Base-by-base conservation (phyloP, 306 rosid species). In the Sesbania bispinosa region DNA sequence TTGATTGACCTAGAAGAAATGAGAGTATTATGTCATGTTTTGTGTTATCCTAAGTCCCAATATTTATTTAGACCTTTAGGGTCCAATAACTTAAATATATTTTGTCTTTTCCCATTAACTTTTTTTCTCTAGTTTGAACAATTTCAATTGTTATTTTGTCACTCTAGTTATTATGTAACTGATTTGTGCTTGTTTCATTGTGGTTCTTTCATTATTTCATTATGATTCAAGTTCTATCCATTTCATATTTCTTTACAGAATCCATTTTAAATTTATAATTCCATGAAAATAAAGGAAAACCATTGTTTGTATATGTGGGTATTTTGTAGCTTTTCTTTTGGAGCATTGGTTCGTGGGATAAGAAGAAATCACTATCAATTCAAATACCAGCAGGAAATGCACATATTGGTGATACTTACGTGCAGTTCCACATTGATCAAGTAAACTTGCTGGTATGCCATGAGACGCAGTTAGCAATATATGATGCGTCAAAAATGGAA, bases 311-410 rank as follows among this genome's bases (percentile, higher is more conserved):
- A 14, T 20, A 48, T 19, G 36, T 73, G 53, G 18, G 1, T 19
- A 21, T n/a, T 62, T 45, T 52, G 62, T 36, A 77, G 76, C 46
- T 77, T 35, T 47, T 8, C 36, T 67, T 67, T 61, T 80, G 90
- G 90, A 80, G 74, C 77, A 59, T 65, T 16, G 87, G 80, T 13
- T 32, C 82, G 11, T 85, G 89, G 89, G 85, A 82, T 14, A 74
- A 61, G 78, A 80, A 66, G 73, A 82, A 85, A 62, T 80, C 82
- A 1, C 6, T 82, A 32, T 23, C 81, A 42, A 75, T 85, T 39
- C 75, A 76, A 55, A 26, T 75, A 69, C 82, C 85, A 0, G 36
- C 60, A 4, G 87, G 83, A 62, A 47, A 68, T 35, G 69, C 62
- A 16, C 35, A 35, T 35, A 35, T 27, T 47, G 69, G 80, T 38